Evolutionary conservation across 129 eudicot genomes (phyloP).

Genomic region (Flaveria ramosissima): DNA sequence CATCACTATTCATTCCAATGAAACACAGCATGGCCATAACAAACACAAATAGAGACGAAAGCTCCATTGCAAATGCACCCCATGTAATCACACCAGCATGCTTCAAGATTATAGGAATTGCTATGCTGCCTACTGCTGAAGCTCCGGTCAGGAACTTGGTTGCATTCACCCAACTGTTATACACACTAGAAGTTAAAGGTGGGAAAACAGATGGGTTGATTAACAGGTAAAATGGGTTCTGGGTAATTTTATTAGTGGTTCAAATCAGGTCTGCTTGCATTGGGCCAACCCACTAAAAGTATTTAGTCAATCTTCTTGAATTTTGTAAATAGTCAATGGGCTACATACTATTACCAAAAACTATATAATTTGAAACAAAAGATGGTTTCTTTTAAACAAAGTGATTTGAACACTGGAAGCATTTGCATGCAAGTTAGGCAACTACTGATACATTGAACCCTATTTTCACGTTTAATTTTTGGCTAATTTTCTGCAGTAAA

Average conservation of each 20-base stretch:
- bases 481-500: background rate
- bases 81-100: slow-evolving; percentile 94
- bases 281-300: background rate
- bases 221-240: background rate
- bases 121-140: slow-evolving; percentile 82
- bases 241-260: background rate
- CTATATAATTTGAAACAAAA: no score
- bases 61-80: slow-evolving; percentile 88
- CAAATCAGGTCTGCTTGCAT: background rate
- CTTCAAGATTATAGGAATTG: slow-evolving; percentile 83
- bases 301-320: background rate
- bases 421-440: background rate
- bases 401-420: background rate
- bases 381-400: background rate
- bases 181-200: background rate
- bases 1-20: slow-evolving; percentile 51
- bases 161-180: slow-evolving; percentile 78
- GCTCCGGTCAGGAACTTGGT: slow-evolving; percentile 84
- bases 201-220: background rate
- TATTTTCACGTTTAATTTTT: background rate
- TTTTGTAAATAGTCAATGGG: background rate
- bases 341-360: background rate
- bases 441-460: background rate
- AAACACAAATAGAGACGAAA: slow-evolving; percentile 72
- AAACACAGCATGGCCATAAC: slow-evolving; percentile 64